Percentiles rank a stretch among this genome's conserved stretches.
Conservation (phyloP, 1,139 yeast species). For the Pichia sp. region DNA sequence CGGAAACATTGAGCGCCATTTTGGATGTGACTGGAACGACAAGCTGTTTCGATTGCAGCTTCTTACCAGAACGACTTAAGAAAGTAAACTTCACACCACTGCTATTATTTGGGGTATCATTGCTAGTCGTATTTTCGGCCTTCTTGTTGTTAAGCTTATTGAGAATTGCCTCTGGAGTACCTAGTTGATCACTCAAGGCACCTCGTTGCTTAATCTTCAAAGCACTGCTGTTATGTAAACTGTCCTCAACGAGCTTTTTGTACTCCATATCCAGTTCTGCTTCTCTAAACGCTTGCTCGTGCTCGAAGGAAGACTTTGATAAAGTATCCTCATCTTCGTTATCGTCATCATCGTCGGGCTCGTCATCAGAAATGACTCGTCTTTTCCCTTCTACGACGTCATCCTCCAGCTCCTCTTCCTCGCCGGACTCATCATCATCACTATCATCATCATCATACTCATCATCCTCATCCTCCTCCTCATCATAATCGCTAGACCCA, state of each 20-base stretch:
- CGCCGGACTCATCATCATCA: conserved; percentile 14
- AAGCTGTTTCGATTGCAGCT: conserved; percentile 37
- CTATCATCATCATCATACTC: conserved; percentile 21
- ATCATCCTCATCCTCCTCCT: conserved; percentile 22
- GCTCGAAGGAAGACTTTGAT: background rate
- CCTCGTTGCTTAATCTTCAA: conserved; percentile 1
- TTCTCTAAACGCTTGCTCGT: conserved; percentile 21
- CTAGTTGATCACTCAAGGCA: conserved; percentile 18
- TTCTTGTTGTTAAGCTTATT: conserved; percentile 6
- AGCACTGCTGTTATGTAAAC: conserved; percentile 20
- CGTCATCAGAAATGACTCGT: conserved; percentile 22
- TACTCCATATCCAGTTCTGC: conserved; percentile 40
- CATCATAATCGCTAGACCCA: conserved; percentile 23
- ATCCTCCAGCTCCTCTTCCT: background rate
- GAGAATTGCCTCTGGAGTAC: conserved; percentile 11
- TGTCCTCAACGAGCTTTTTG: conserved; percentile 41
- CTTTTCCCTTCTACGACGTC: conserved; percentile 18
- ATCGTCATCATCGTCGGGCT: conserved; percentile 15
- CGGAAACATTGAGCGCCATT: conserved; percentile 39
- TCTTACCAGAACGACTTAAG: conserved; percentile 46
- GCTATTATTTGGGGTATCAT: too few relatives aligned
- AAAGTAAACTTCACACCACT: conserved; percentile 48
- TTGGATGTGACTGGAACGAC: conserved; percentile 41
- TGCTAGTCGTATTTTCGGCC: too few relatives aligned
- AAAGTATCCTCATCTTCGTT: conserved; percentile 5